Evolutionary conservation across 73 alveolate species (phyloP).

Genomic region (Blepharisma stoltei): DNA sequence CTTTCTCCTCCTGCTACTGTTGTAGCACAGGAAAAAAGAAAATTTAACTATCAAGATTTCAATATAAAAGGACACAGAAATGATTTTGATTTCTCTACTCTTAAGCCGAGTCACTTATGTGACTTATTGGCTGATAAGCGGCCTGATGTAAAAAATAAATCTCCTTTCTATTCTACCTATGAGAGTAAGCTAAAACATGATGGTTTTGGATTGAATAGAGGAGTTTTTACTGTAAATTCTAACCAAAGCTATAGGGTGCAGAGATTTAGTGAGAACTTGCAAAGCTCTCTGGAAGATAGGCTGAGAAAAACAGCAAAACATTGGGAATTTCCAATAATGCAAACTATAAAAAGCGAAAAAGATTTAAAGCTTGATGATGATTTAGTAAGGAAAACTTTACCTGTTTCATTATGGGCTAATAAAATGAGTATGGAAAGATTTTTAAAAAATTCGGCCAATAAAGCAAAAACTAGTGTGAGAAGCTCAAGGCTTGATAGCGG

Average conservation of each 20-base stretch:
- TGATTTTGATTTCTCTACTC: background rate
- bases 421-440: too few relatives aligned
- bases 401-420: too few relatives aligned
- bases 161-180: background rate
- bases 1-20: background rate
- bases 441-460: too few relatives aligned
- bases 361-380: too few relatives aligned
- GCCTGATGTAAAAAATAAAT: background rate
- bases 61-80: background rate
- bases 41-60: background rate
- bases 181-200: background rate
- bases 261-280: too few relatives aligned
- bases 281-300: too few relatives aligned
- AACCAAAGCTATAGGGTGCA: background rate
- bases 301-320: too few relatives aligned
- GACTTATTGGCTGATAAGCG: constrained; percentile 27
- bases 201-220: constrained; percentile 15
- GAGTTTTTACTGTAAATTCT: background rate
- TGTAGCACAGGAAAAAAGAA: constrained; percentile 3
- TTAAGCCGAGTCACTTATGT: constrained; percentile 14
- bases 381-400: too few relatives aligned
- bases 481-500: too few relatives aligned
- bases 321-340: too few relatives aligned
- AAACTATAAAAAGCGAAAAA: too few relatives aligned
- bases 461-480: too few relatives aligned